These are phyloP conservation scores for Dichomitus squalens DNA, from an alignment of 1,284 basidiomycete species.

Conservation along the genomic window DNA sequence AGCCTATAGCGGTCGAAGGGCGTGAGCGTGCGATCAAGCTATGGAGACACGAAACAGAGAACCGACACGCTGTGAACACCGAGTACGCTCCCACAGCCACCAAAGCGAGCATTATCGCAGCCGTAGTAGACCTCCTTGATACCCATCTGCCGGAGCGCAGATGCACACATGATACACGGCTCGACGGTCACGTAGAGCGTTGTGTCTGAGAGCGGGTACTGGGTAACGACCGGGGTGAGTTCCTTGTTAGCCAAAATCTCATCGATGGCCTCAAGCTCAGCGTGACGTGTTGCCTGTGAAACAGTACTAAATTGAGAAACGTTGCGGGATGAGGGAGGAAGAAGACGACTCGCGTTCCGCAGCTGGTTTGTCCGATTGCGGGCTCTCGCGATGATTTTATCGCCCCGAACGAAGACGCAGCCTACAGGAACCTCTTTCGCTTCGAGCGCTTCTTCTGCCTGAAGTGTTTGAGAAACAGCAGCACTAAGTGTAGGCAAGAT, in stretches of 20 bases:
- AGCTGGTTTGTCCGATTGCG: constrained; percentile 96
- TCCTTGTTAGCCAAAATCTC: constrained; percentile 71
- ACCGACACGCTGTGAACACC: constrained; percentile 68
- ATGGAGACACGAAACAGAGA: not conserved
- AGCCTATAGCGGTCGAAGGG: constrained; percentile 43
- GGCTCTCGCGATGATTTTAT: constrained; percentile 78
- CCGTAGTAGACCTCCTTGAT: constrained; percentile 93
- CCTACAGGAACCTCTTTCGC: constrained; percentile 95
- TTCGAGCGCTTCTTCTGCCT: constrained; percentile 86
- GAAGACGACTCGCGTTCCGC: constrained; percentile 66
- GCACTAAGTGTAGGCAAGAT: not conserved
- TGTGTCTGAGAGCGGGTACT: constrained; percentile 75
- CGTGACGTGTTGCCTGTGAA: constrained; percentile 90
- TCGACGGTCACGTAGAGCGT: constrained; percentile 98
- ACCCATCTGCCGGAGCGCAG: constrained; percentile 91
- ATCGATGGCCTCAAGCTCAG: constrained; percentile 97
- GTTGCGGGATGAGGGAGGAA: not conserved
- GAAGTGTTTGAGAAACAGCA: not conserved
- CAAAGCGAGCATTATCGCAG: constrained; percentile 95
- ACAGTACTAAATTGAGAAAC: not conserved
- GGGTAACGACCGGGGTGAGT: constrained; percentile 51
- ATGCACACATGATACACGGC: constrained; percentile 99
- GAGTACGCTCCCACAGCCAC: constrained; percentile 95
- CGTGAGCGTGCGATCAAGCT: not conserved
- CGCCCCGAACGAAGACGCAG: constrained; percentile 90